Evolutionary conservation across 306 rosid genomes (phyloP).

Genomic region (Cicer cuneatum): DNA sequence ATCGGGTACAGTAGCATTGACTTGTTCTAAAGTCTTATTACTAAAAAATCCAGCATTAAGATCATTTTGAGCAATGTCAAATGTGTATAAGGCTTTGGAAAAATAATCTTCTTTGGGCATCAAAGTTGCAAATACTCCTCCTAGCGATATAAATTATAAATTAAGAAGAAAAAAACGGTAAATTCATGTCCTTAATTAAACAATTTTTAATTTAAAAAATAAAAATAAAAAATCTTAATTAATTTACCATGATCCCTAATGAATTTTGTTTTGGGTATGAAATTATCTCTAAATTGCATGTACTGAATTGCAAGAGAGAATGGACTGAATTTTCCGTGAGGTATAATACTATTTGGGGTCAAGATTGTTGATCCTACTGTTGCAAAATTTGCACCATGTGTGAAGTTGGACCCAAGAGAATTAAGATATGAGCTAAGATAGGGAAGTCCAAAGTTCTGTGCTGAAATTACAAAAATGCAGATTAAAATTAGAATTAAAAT

Average conservation of each 20-base stretch:
- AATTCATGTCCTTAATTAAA: neutral
- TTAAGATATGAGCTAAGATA: slow-evolving; percentile 53
- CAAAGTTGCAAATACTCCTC: slow-evolving; percentile 35
- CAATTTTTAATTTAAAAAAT: neutral
- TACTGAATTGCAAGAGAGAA: slow-evolving; percentile 51
- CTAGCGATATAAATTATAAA: neutral
- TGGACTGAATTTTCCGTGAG: slow-evolving; percentile 49
- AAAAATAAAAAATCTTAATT: neutral
- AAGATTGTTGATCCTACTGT: slow-evolving; percentile 53
- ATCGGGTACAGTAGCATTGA: slow-evolving; percentile 51
- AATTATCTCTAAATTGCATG: slow-evolving; percentile 40
- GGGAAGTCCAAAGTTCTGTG: slow-evolving; percentile 45
- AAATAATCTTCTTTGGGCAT: too few species aligned
- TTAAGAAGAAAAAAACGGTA: neutral
- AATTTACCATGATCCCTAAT: slow-evolving; percentile 44
- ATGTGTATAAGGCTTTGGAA: too few species aligned
- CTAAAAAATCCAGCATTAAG: slow-evolving; percentile 10
- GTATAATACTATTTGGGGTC: slow-evolving; percentile 34
- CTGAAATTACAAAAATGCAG: slow-evolving; percentile 34
- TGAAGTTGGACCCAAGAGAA: slow-evolving; percentile 53
- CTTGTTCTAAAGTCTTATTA: slow-evolving; percentile 40
- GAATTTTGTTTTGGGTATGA: slow-evolving; percentile 38
- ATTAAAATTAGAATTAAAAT: too few species aligned
- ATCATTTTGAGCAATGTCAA: slow-evolving; percentile 60
- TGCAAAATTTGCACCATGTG: slow-evolving; percentile 48